A percentile compares a stretch with the other conserved stretches of the same genome.
Evolutionary conservation across 2,329 filamentous ascomycete genomes (phyloP).

Genomic region (Colletotrichum phormii): DNA sequence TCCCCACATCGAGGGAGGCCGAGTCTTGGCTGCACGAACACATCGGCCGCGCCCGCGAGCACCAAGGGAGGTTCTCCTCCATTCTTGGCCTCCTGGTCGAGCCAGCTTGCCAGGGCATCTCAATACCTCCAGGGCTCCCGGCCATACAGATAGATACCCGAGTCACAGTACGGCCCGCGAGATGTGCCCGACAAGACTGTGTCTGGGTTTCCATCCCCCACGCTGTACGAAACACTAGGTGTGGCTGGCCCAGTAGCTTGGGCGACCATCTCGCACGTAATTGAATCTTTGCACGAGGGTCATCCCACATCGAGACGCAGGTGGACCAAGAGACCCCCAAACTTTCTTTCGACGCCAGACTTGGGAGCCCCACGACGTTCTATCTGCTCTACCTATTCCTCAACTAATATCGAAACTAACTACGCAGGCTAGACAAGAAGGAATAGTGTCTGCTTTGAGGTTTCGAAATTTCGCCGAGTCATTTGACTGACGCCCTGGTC

Average conservation of each 20-base stretch:
- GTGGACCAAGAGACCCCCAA: constrained; percentile 35
- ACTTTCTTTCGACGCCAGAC: constrained; percentile 36
- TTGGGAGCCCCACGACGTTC: background rate
- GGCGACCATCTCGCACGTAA: constrained; percentile 21
- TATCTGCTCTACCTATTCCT: background rate
- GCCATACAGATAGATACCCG: background rate
- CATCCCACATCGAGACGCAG: constrained; percentile 35
- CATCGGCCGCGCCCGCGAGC: background rate
- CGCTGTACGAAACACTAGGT: background rate
- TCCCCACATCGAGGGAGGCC: background rate
- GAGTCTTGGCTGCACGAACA: background rate
- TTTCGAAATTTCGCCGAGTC: background rate
- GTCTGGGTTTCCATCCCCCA: constrained; percentile 1
- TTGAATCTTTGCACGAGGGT: constrained; percentile 12
- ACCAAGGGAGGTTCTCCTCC: background rate
- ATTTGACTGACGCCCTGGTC: background rate
- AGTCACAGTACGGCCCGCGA: too few species aligned
- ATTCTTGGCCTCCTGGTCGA: background rate
- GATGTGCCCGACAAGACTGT: background rate
- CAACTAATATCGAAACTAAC: background rate
- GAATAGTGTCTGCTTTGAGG: background rate
- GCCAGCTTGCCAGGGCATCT: background rate
- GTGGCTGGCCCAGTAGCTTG: constrained; percentile 25
- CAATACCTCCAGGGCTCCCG: background rate
- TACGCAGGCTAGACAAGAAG: background rate